phyloP scores from a whole-genome alignment of 1,284 basidiomycete genomes.

The Microbotryum silenes-acaulis region DNA sequence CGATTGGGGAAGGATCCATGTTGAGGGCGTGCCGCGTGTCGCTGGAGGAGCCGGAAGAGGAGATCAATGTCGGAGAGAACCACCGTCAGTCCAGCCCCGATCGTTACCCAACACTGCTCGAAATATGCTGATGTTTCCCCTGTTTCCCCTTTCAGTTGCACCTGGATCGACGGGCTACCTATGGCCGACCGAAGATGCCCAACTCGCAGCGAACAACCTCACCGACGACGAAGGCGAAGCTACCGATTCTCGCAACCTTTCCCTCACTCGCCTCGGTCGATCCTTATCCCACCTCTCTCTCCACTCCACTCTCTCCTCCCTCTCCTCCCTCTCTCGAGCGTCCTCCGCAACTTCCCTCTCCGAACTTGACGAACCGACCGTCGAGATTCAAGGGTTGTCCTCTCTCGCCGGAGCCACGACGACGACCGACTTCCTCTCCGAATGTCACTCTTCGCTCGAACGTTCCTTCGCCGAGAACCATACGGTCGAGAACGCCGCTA shows the following conservation, averaged over 20 bases:
- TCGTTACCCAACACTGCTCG: slow-evolving; percentile 1
- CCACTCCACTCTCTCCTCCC: slow-evolving; percentile 7
- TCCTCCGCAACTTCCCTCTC: slow-evolving; percentile 29
- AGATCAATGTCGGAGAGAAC: slow-evolving; percentile 41
- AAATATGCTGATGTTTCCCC: slow-evolving; percentile 17
- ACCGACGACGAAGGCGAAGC: slow-evolving; percentile 33
- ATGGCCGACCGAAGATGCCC: slow-evolving; percentile 41
- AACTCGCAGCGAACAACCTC: slow-evolving; percentile 29
- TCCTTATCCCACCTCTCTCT: neutral
- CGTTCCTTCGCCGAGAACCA: slow-evolving; percentile 85
- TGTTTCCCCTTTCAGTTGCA: slow-evolving; percentile 34
- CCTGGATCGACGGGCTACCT: slow-evolving; percentile 40
- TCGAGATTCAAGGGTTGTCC: slow-evolving; percentile 27
- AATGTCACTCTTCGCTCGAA: slow-evolving; percentile 71
- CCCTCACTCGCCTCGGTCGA: slow-evolving; percentile 31
- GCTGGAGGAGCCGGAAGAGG: slow-evolving; percentile 41
- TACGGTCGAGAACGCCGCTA: slow-evolving; percentile 80
- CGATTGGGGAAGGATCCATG: slow-evolving; percentile 46
- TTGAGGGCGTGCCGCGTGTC: slow-evolving; percentile 63
- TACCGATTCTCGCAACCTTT: slow-evolving; percentile 33
- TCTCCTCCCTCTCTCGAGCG: neutral
- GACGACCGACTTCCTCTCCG: slow-evolving; percentile 59
- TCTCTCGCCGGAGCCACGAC: slow-evolving; percentile 21
- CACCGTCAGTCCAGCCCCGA: slow-evolving; percentile 35
- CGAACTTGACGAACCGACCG: slow-evolving; percentile 21